phyloP scores from a whole-genome alignment of 495 filamentous ascomycete genomes.

The Bombardia bombarda region DNA sequence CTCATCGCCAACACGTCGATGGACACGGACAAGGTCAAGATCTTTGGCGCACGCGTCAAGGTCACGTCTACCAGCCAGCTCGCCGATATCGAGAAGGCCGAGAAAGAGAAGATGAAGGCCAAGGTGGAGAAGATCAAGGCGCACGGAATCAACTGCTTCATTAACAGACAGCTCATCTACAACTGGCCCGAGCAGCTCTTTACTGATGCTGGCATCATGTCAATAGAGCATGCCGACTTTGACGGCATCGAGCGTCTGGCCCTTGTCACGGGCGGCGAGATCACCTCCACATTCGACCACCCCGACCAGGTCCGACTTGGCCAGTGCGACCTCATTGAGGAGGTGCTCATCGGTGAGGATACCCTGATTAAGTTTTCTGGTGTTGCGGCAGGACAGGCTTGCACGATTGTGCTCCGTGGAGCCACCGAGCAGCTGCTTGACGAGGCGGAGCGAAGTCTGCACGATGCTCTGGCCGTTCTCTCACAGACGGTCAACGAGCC shows the following conservation, averaged over 20 bases:
- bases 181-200: slow-evolving; percentile 99
- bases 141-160: slow-evolving; percentile 99
- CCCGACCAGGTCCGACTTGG: slow-evolving; percentile 95
- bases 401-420: slow-evolving; percentile 92
- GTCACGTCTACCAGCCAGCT: slow-evolving; percentile 92
- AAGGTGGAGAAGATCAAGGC: slow-evolving; percentile 99
- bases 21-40: slow-evolving; percentile 99
- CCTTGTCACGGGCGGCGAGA: slow-evolving; percentile 93
- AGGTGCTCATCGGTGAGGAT: slow-evolving; percentile 96
- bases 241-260: slow-evolving; percentile 94
- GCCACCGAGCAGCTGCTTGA: slow-evolving; percentile 95
- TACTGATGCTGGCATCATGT: slow-evolving; percentile 93
- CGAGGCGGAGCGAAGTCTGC: slow-evolving; percentile 90
- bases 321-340: slow-evolving; percentile 91
- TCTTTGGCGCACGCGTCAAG: slow-evolving; percentile 94
- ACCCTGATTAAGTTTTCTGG: slow-evolving; percentile 96
- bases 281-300: slow-evolving; percentile 95
- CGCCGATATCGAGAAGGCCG: slow-evolving; percentile 93
- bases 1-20: slow-evolving; percentile 95
- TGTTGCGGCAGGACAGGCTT: slow-evolving; percentile 87
- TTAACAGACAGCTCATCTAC: slow-evolving; percentile 98
- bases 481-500: slow-evolving; percentile 96
- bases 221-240: slow-evolving; percentile 98
- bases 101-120: slow-evolving; percentile 97
- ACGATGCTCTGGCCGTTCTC: slow-evolving; percentile 93